Base-by-base conservation (phyloP, 1,284 basidiomycete species). In the Afroboletus lepidellus region DNA sequence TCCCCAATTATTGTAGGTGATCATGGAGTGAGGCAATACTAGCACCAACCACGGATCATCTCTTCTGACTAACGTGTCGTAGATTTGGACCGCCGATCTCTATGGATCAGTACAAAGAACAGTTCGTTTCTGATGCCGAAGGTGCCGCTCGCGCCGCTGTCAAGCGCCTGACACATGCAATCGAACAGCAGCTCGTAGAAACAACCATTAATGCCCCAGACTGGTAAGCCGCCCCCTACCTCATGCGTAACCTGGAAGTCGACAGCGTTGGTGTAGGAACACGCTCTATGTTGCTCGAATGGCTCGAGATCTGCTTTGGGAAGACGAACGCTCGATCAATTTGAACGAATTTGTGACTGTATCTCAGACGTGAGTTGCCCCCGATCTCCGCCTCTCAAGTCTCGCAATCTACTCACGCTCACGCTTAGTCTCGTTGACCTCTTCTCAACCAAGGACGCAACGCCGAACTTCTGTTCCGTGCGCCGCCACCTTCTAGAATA, bases 191-290 rank as follows among this genome's bases (percentile, higher is more conserved):
- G 61, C 74, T 98, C 57, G 70, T 85, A 33, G 82, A 85, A 64
- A 74, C 86, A 43, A 97, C 91, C 2, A 83, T 98, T 58, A 98
- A 98, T 67, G 91, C 92, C 9, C 87, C 91, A 25, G 91, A 98
- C 69, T 98, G 95, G 95, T 92, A 65, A 58, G 56, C 47, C 39
- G 32, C 39, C 2, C 42, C 54, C 57, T 51, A 33, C 47, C 21
- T 52, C 51, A 43, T 37, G 53, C 37, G 53, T 33, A 29, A 53
- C 41, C 30, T 37, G 30, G 55, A 50, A 51, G 39, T 53, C 46
- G 57, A 57, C 56, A 55, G 38, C 57, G 34, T 56, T 51, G 46
- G 55, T 38, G 54, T 61, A 94, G 92, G 92, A 87, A 94, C 56
- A 90, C 90, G 0, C 76, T 92, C 4, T 90, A 89, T 66, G 84